phyloP scores from a whole-genome alignment of 805 yeast species.

The Torulaspora franciscae region DNA sequence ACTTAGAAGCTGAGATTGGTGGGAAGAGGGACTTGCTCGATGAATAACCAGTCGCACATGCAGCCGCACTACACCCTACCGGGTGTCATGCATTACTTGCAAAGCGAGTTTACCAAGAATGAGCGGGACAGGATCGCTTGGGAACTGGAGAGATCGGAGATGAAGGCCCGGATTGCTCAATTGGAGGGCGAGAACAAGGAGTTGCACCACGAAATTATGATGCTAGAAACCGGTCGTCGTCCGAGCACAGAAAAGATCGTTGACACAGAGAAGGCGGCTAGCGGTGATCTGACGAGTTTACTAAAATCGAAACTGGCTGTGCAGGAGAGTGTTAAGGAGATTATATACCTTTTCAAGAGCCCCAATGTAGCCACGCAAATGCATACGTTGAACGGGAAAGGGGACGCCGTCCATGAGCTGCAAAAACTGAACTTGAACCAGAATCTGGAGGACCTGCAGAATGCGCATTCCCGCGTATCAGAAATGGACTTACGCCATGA shows the following conservation, averaged over 20 bases:
- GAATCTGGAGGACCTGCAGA: background rate
- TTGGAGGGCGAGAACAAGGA: slow-evolving; percentile 51
- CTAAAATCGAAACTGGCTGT: slow-evolving; percentile 27
- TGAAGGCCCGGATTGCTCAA: slow-evolving; percentile 48
- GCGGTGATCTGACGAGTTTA: slow-evolving; percentile 13
- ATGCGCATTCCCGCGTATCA: background rate
- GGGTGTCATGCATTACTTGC: slow-evolving; percentile 61
- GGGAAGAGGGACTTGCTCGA: background rate
- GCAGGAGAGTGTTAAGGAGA: slow-evolving; percentile 35
- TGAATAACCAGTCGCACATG: slow-evolving; percentile 15
- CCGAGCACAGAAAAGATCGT: background rate
- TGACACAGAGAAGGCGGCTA: background rate
- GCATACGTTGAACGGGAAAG: slow-evolving; percentile 22
- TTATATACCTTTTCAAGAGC: slow-evolving; percentile 32
- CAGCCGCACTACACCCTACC: slow-evolving; percentile 33
- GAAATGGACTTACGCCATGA: slow-evolving; percentile 5
- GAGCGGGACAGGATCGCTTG: slow-evolving; percentile 57
- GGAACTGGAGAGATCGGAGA: slow-evolving; percentile 57
- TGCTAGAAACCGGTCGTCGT: background rate
- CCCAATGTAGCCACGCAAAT: slow-evolving; percentile 28
- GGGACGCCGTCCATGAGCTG: slow-evolving; percentile 24
- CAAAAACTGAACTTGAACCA: slow-evolving; percentile 25
- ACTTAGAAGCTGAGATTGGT: background rate
- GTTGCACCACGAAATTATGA: slow-evolving; percentile 24
- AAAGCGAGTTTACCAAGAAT: slow-evolving; percentile 56